These are phyloP conservation scores for Macrolepiota fuliginosa DNA, from an alignment of 768 basidiomycete genomes.

Conservation along the genomic window DNA sequence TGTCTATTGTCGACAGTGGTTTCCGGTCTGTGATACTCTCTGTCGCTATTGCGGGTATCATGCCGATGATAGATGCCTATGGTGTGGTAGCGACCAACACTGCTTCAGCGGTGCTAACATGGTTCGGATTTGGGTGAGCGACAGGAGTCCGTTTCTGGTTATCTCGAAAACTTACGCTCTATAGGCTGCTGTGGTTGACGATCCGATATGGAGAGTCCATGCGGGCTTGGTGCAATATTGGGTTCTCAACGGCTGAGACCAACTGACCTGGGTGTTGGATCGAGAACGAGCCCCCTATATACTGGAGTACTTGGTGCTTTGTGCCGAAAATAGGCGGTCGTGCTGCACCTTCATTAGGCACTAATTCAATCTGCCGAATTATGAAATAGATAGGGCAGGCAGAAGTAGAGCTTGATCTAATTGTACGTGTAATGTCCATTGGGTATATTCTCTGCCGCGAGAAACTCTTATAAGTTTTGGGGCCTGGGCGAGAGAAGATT, in stretches of 20 bases:
- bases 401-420: neutral
- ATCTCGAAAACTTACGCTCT: neutral
- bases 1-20: constrained; percentile 17
- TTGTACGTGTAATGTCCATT: neutral
- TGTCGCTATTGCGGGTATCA: constrained; percentile 29
- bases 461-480: neutral
- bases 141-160: constrained; percentile 4
- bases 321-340: neutral
- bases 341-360: neutral
- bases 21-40: constrained; percentile 33
- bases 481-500: too few relatives aligned
- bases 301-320: neutral
- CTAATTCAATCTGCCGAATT: neutral
- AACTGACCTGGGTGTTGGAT: constrained; percentile 25
- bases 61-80: constrained; percentile 41
- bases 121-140: constrained; percentile 44
- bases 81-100: constrained; percentile 44
- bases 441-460: neutral
- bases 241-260: constrained; percentile 43
- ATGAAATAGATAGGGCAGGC: neutral
- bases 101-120: constrained; percentile 31
- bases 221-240: constrained; percentile 53
- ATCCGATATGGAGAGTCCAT: constrained; percentile 46
- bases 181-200: constrained; percentile 42
- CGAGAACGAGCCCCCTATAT: neutral